Evolutionary conservation across 805 yeast species (phyloP).

Genomic region (Zygosaccharomyces pseudorouxii): DNA sequence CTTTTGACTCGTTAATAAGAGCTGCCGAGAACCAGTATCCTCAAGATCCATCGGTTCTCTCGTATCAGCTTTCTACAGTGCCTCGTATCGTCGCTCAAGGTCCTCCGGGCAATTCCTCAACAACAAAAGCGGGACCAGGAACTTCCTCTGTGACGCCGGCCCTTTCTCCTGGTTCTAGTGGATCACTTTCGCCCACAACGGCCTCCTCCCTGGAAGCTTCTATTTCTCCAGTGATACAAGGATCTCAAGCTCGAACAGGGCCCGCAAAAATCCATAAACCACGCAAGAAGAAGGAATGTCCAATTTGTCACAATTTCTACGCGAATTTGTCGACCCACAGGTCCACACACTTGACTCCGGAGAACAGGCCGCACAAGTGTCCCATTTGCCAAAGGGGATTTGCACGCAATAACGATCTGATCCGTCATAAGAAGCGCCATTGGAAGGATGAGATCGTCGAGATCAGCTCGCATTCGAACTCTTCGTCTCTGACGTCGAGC

Average conservation of each 20-base stretch:
- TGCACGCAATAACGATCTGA: constrained; percentile 80
- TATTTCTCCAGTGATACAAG: neutral
- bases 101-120: constrained; percentile 7
- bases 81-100: constrained; percentile 23
- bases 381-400: constrained; percentile 77
- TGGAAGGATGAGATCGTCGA: constrained; percentile 52
- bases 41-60: constrained; percentile 7
- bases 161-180: constrained; percentile 15
- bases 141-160: constrained; percentile 13
- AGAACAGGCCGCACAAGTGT: constrained; percentile 74
- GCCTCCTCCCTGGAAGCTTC: constrained; percentile 2
- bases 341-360: constrained; percentile 68
- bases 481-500: neutral
- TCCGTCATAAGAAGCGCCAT: constrained; percentile 82
- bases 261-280: constrained; percentile 36
- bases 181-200: constrained; percentile 7
- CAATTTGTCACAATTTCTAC: constrained; percentile 61
- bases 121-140: neutral
- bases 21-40: constrained; percentile 28
- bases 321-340: constrained; percentile 81
- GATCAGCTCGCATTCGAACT: constrained; percentile 8
- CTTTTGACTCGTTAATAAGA: constrained; percentile 29
- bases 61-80: constrained; percentile 20
- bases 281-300: constrained; percentile 67
- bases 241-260: neutral